Percentiles rank a stretch among this genome's conserved stretches.
Conservation (phyloP, 2,329 filamentous ascomycete genomes). For the Monilinia laxa region DNA sequence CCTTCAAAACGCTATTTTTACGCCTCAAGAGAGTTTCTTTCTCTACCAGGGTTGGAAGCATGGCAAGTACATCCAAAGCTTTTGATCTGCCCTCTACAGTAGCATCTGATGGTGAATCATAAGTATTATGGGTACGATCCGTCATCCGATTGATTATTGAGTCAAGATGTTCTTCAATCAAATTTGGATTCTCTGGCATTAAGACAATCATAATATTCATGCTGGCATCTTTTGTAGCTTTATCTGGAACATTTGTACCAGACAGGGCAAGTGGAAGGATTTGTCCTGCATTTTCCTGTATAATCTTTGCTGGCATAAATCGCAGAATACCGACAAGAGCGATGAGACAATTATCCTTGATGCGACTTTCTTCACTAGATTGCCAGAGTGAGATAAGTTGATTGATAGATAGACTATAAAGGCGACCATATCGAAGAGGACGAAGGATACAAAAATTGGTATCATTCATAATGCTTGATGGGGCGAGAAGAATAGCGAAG, state of each 20-base stretch:
- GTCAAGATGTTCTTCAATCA: slow-evolving; percentile 35
- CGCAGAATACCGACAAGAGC: slow-evolving; percentile 37
- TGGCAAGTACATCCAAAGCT: slow-evolving; percentile 37
- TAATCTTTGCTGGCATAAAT: slow-evolving; percentile 29
- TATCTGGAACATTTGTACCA: slow-evolving; percentile 34
- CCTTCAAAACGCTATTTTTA: slow-evolving; percentile 30
- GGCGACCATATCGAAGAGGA: slow-evolving; percentile 32
- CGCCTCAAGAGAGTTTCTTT: slow-evolving; percentile 26
- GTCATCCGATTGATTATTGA: slow-evolving; percentile 37
- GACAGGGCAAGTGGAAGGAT: slow-evolving; percentile 35
- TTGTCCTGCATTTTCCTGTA: slow-evolving; percentile 24
- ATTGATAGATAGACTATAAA: slow-evolving; percentile 29
- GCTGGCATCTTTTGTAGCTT: slow-evolving; percentile 33
- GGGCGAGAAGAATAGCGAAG: slow-evolving; percentile 36
- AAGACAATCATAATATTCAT: slow-evolving; percentile 33
- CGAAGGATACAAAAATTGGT: slow-evolving; percentile 38
- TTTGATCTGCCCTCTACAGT: slow-evolving; percentile 31
- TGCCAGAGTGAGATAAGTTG: slow-evolving; percentile 30
- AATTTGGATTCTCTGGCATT: slow-evolving; percentile 27
- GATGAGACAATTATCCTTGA: slow-evolving; percentile 35
- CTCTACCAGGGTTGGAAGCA: slow-evolving; percentile 30
- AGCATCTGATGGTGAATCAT: slow-evolving; percentile 34
- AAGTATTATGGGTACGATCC: slow-evolving; percentile 36
- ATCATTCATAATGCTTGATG: slow-evolving; percentile 35
- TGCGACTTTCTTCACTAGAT: slow-evolving; percentile 8